Conservation (phyloP, 148 eudicot genomes). For the Camellia japonica region DNA sequence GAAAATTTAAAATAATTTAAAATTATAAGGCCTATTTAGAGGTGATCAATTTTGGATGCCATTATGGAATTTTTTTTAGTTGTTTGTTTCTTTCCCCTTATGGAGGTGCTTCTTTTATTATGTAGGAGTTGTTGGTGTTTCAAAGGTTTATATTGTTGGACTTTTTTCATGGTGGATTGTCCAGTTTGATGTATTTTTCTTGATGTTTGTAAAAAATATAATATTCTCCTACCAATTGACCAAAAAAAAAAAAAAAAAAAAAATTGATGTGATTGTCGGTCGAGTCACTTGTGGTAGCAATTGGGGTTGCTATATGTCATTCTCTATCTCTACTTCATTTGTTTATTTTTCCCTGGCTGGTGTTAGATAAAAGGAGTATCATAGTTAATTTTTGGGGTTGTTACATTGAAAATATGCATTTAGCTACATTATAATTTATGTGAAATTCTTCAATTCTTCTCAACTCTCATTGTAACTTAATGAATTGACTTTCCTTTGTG, state of each 20-base stretch:
- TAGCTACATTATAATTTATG: neutral
- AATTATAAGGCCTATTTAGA: too few relatives aligned
- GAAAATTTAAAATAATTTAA: too few relatives aligned
- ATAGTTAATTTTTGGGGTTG: neutral
- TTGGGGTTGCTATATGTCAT: neutral
- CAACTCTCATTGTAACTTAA: neutral
- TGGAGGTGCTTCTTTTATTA: too few relatives aligned
- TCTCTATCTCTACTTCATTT: neutral
- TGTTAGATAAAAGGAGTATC: neutral
- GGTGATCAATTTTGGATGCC: neutral
- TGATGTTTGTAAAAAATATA: too few relatives aligned
- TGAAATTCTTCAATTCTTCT: neutral
- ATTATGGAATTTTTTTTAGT: too few relatives aligned
- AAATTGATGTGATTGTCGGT: neutral
- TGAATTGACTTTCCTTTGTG: neutral
- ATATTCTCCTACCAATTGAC: too few relatives aligned
- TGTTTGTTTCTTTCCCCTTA: too few relatives aligned
- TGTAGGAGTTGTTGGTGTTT: too few relatives aligned
- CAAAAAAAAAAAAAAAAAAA: too few relatives aligned
- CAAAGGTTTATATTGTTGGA: too few relatives aligned
- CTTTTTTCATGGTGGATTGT: too few relatives aligned
- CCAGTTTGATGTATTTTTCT: too few relatives aligned
- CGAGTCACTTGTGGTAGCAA: neutral
- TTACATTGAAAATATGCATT: neutral
- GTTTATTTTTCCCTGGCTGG: neutral